Conservation (phyloP, 2,329 filamentous ascomycete species). For the Tricladium varicosporioides region DNA sequence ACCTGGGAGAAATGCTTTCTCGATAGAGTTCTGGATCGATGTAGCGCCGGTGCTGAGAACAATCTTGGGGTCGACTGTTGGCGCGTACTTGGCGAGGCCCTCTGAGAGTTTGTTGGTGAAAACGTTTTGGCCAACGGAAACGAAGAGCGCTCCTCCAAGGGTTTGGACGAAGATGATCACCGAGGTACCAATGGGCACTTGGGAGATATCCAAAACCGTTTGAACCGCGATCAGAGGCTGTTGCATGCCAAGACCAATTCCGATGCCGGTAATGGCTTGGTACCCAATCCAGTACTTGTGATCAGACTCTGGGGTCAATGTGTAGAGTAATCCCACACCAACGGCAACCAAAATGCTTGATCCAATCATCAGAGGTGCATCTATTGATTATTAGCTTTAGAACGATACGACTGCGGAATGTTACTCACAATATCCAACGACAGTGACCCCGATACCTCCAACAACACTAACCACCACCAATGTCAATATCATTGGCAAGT, state of each 20-base stretch:
- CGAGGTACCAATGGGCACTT: conserved; percentile 9
- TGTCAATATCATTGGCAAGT: conserved; percentile 34
- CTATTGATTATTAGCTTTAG: background rate
- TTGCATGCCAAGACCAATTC: conserved; percentile 54
- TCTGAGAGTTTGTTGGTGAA: conserved; percentile 20
- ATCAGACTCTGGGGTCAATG: conserved; percentile 46
- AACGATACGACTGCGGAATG: background rate
- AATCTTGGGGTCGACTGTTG: conserved; percentile 28
- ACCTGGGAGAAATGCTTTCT: conserved; percentile 44
- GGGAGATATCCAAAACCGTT: conserved; percentile 15
- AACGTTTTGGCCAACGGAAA: conserved; percentile 52
- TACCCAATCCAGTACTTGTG: conserved; percentile 54
- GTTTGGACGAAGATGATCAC: conserved; percentile 48
- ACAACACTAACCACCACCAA: conserved; percentile 32
- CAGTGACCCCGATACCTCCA: conserved; percentile 30
- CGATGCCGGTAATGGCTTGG: conserved; percentile 53
- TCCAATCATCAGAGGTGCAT: conserved; percentile 13
- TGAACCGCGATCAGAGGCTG: conserved; percentile 17
- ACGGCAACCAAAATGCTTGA: conserved; percentile 28
- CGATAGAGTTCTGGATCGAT: conserved; percentile 51
- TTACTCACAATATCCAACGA: conserved; percentile 19
- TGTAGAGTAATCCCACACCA: conserved; percentile 54
- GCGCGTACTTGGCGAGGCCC: conserved; percentile 30
- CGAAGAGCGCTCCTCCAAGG: conserved; percentile 54
- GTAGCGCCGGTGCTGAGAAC: conserved; percentile 43